These are phyloP conservation scores for Penicillium daleae DNA, from an alignment of 495 filamentous ascomycete species.

Conservation along the genomic window DNA sequence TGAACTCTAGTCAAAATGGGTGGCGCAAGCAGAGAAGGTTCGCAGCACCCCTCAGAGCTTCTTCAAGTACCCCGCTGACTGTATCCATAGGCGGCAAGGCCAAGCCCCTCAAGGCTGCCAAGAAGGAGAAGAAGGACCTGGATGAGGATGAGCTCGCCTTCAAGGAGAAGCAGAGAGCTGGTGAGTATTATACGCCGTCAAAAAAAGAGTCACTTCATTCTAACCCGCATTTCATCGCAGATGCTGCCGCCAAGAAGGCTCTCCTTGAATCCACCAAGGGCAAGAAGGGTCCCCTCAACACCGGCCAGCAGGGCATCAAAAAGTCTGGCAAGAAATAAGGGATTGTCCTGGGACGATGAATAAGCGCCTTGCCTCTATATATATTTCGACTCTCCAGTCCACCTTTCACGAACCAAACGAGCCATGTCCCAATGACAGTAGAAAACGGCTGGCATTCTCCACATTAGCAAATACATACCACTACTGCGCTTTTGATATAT, in stretches of 20 bases:
- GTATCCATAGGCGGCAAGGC: slow-evolving; percentile 71
- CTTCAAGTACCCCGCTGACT: slow-evolving; percentile 4
- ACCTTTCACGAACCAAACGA: slow-evolving; percentile 41
- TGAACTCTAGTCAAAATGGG: slow-evolving; percentile 55
- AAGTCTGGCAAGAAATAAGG: slow-evolving; percentile 85
- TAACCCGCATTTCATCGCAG: slow-evolving; percentile 41
- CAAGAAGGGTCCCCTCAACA: slow-evolving; percentile 67
- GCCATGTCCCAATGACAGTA: slow-evolving; percentile 30
- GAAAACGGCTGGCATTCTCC: slow-evolving; percentile 16
- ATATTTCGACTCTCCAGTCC: slow-evolving; percentile 13
- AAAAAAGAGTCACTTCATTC: background rate
- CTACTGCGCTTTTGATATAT: slow-evolving; percentile 1
- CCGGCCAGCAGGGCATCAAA: slow-evolving; percentile 83
- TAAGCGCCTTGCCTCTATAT: background rate
- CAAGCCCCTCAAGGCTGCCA: slow-evolving; percentile 80
- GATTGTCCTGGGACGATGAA: background rate
- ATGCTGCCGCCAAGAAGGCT: slow-evolving; percentile 78
- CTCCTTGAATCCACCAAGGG: slow-evolving; percentile 65
- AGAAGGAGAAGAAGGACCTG: slow-evolving; percentile 75
- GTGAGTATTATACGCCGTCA: slow-evolving; percentile 45
- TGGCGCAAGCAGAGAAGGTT: slow-evolving; percentile 70
- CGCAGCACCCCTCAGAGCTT: background rate
- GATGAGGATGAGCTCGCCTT: slow-evolving; percentile 79
- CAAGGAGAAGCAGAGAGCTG: slow-evolving; percentile 72
- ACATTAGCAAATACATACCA: slow-evolving; percentile 12